A percentile compares a stretch with the other conserved stretches of the same genome.
Conservation (phyloP, 495 filamentous ascomycete species). For the Xylaria intraflava region DNA sequence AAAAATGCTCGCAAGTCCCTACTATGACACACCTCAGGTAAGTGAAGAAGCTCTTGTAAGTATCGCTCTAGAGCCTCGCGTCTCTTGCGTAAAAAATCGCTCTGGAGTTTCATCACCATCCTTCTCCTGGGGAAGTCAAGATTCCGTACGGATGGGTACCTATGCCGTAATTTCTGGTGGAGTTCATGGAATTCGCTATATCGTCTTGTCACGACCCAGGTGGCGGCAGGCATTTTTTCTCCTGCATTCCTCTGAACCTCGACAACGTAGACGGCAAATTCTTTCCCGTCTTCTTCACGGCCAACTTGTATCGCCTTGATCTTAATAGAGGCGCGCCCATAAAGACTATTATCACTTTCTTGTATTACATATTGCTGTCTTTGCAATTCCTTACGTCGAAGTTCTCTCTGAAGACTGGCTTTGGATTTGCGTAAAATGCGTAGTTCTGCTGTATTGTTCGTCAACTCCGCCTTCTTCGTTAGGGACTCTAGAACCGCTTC, state of each 20-base stretch:
- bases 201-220: conserved; percentile 70
- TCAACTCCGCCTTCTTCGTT: conserved; percentile 88
- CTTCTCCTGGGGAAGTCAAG: conserved; percentile 88
- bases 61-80: conserved; percentile 78
- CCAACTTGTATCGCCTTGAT: conserved; percentile 92
- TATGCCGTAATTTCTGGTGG: conserved; percentile 75
- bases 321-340: conserved; percentile 78
- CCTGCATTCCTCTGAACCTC: conserved; percentile 86
- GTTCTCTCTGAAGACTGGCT: conserved; percentile 83
- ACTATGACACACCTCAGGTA: conserved; percentile 91
- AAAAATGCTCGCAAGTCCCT: conserved; percentile 90
- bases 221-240: conserved; percentile 79
- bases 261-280: conserved; percentile 88
- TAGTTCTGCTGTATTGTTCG: conserved; percentile 90
- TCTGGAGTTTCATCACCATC: conserved; percentile 93
- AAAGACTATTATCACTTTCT: conserved; percentile 95
- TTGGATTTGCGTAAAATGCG: conserved; percentile 92
- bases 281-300: conserved; percentile 83
- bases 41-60: conserved; percentile 69
- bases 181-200: conserved; percentile 98
- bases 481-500: conserved; percentile 88
- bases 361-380: conserved; percentile 95
- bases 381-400: conserved; percentile 90
- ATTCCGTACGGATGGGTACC: conserved; percentile 79
- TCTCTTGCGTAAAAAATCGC: conserved; percentile 88